Evolutionary conservation across 352 stramenopile genomes (phyloP).

Genomic region (Pythium sp.): DNA sequence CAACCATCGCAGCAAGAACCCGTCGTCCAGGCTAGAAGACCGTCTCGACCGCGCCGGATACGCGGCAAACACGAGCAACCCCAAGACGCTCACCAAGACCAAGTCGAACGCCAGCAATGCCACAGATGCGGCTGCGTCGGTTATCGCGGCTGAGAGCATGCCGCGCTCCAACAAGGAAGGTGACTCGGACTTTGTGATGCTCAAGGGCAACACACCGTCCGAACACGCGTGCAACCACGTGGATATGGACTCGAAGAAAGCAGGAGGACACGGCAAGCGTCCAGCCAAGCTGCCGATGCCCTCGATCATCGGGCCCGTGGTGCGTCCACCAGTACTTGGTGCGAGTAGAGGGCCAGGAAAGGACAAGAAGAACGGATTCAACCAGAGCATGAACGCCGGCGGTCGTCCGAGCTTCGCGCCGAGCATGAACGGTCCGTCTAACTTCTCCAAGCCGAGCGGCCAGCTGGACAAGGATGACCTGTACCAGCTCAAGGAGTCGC

Average conservation of each 20-base stretch:
- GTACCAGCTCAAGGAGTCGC: constrained; percentile 36
- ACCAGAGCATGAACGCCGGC: constrained; percentile 3
- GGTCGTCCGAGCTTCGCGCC: constrained; percentile 30
- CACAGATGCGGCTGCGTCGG: neutral
- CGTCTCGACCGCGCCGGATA: constrained; percentile 12
- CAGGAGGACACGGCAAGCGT: neutral
- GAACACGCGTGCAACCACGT: constrained; percentile 23
- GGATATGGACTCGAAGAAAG: constrained; percentile 1
- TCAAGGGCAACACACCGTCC: constrained; percentile 24
- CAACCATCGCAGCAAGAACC: constrained; percentile 7
- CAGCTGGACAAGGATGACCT: constrained; percentile 32
- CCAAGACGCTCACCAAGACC: constrained; percentile 9
- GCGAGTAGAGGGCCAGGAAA: constrained; percentile 18
- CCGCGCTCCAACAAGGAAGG: constrained; percentile 18
- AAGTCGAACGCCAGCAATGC: constrained; percentile 1
- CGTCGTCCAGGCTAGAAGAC: constrained; percentile 5
- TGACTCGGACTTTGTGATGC: constrained; percentile 18
- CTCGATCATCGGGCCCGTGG: constrained; percentile 21
- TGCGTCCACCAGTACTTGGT: constrained; percentile 5
- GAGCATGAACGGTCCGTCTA: constrained; percentile 15
- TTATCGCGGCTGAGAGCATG: constrained; percentile 10
- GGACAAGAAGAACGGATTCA: constrained; percentile 10
- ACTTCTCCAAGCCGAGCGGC: constrained; percentile 20
- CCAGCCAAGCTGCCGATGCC: constrained; percentile 20
- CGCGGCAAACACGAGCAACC: neutral